Evolutionary conservation across 345 rosid species (phyloP).

Genomic region (Geranium brycei): DNA sequence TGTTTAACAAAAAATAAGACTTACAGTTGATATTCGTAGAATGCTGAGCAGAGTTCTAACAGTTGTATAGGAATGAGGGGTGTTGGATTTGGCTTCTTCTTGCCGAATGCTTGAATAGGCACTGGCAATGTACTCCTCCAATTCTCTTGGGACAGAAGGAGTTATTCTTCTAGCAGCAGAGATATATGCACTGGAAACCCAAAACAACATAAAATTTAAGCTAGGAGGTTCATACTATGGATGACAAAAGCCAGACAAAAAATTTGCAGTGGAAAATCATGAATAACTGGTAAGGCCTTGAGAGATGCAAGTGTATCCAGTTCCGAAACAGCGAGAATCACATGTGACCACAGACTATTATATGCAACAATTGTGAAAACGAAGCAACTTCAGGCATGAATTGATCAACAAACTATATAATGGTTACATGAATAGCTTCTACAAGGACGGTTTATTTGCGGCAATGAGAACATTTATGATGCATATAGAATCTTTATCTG

Average conservation of each 20-base stretch:
- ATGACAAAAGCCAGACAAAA: background rate
- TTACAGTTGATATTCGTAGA: constrained; percentile 90
- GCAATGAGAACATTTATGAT: background rate
- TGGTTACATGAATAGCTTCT: no score
- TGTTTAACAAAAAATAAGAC: constrained; percentile 14
- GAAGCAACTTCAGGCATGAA: no score
- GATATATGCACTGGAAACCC: constrained; percentile 58
- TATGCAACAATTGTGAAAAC: no score
- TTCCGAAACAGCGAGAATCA: no score
- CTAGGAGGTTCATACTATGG: background rate
- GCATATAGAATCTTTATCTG: background rate
- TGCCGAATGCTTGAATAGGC: constrained; percentile 89
- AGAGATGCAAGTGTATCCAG: no score
- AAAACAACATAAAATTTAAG: constrained; percentile 9
- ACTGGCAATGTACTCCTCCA: constrained; percentile 86
- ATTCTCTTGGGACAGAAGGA: constrained; percentile 69
- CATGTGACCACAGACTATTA: no score
- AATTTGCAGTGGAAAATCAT: background rate
- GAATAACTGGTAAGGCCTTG: no score
- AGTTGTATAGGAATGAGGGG: constrained; percentile 92
- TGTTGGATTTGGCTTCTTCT: constrained; percentile 82
- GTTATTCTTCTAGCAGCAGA: constrained; percentile 86
- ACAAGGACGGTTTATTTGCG: background rate
- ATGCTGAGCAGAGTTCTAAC: constrained; percentile 88
- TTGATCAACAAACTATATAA: no score